Percentiles rank a stretch among this genome's conserved stretches.
Evolutionary conservation across 2,329 filamentous ascomycete species (phyloP).

Genomic region (Coniochaeta sp.): DNA sequence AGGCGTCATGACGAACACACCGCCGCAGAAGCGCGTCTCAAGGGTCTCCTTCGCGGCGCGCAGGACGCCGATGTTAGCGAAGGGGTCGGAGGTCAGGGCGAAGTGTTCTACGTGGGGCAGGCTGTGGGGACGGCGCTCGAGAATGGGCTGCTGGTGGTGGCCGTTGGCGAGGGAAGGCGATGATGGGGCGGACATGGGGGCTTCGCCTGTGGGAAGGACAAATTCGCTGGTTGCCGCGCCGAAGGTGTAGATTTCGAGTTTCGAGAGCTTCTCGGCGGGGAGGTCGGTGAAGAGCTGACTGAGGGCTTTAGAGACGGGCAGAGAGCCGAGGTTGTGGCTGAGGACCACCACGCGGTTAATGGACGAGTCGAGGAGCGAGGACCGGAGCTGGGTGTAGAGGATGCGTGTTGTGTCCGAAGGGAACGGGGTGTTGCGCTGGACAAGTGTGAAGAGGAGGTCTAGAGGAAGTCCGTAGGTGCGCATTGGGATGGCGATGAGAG

Average conservation of each 20-base stretch:
- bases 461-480: constrained; percentile 44
- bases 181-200: constrained; percentile 4
- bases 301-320: constrained; percentile 26
- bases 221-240: constrained; percentile 30
- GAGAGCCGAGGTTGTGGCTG: constrained; percentile 30
- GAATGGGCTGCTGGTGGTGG: constrained; percentile 6
- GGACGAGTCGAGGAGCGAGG: constrained; percentile 8
- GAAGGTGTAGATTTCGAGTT: constrained; percentile 36
- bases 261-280: constrained; percentile 23
- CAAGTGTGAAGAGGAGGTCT: constrained; percentile 34
- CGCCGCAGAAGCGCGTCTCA: constrained; percentile 29
- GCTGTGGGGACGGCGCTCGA: constrained; percentile 10
- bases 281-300: constrained; percentile 29
- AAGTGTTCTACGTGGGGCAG: constrained; percentile 27
- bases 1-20: constrained; percentile 25
- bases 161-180: not conserved
- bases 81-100: constrained; percentile 26
- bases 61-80: constrained; percentile 29
- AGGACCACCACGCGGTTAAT: constrained; percentile 27
- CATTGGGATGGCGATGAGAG: constrained; percentile 42
- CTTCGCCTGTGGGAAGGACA: constrained; percentile 22
- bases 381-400: constrained; percentile 10
- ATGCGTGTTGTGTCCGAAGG: constrained; percentile 19
- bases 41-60: constrained; percentile 25
- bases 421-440: constrained; percentile 23